Evolutionary conservation across 2,329 filamentous ascomycete genomes (phyloP), one percentile per base, ranked within the genome.

Genomic region (Pseudogymnoascus sp.): DNA sequence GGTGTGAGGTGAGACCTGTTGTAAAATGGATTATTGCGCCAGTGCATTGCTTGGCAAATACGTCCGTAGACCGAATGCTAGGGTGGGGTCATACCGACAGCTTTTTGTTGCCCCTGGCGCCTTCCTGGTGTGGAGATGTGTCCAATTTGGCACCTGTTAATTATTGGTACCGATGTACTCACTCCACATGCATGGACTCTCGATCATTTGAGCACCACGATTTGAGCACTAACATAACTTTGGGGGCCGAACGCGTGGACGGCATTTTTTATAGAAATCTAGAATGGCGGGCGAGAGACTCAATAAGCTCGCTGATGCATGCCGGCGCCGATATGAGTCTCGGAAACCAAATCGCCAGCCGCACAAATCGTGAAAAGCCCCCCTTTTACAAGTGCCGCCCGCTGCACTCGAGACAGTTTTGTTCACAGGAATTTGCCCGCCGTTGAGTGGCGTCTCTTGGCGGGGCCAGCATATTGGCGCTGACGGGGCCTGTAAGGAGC

Each of bases 131-230:
- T 55, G 49, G 49, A 55, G 49, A 55, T 33, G 49, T 55, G 49
- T 55, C 49, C 49, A 55, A 55, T 55, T 55, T 55, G 49, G 49
- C 49, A 55, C 49, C 49, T 55, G 25, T 28, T 49, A 28, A 55
- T 31, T 55, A 55, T 55, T 55, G 49, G 49, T 55, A 55, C 49
- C 49, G 28, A 55, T 55, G 49, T 55, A 55, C 49, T 55, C n/a
- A 18, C 25, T 55, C 49, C 49, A 55, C 49, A 33, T 55, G 49
- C 49, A 55, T 55, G 28, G 49, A 18, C 49, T 55, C 49, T 55
- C 28, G 49, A 55, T 55, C 49, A 55, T 55, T 55, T 55, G 49
- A 33, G 49, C 25, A 55, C n/a, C 49, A 33, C 18, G 9, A 33
- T 33, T 55, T 33, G 49, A 55, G n/a, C 49, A 55, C n/a, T 4